These are phyloP conservation scores for Cymodocea nodosa DNA, from an alignment of 116 monocot genomes.

Conservation along the genomic window DNA sequence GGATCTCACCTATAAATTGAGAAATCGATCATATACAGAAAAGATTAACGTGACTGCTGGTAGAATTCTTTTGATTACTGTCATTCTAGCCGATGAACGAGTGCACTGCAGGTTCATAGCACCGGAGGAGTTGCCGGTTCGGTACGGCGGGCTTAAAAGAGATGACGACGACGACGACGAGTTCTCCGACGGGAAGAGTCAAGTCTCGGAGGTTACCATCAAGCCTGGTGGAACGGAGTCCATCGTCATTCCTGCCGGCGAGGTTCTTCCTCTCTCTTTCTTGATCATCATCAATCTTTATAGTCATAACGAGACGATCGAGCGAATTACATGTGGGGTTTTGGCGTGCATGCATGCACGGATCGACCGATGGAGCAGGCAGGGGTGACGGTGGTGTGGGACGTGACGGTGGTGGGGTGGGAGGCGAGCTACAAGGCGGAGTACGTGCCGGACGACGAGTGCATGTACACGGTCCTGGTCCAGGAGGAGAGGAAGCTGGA, in stretches of 20 bases:
- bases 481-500: constrained; percentile 44
- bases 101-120: constrained; percentile 48
- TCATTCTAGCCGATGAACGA: too few relatives aligned
- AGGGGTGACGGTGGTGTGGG: constrained; percentile 58
- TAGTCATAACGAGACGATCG: too few relatives aligned
- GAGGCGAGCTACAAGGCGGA: constrained; percentile 59
- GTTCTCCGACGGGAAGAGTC: constrained; percentile 22
- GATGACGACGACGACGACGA: constrained; percentile 26
- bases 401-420: constrained; percentile 55
- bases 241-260: constrained; percentile 22
- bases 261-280: constrained; percentile 9
- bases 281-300: too few relatives aligned
- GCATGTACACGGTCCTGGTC: constrained; percentile 54
- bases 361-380: constrained; percentile 16
- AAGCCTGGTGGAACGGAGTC: constrained; percentile 14
- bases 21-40: too few relatives aligned
- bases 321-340: too few relatives aligned
- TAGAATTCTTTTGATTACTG: too few relatives aligned
- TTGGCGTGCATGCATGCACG: too few relatives aligned
- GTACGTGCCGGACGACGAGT: constrained; percentile 65
- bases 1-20: too few relatives aligned
- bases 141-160: constrained; percentile 64
- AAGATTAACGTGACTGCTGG: too few relatives aligned
- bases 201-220: constrained; percentile 20
- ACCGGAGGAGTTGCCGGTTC: constrained; percentile 49